These are phyloP conservation scores for Candida insectorum DNA, from an alignment of 805 yeast genomes.

Conservation along the genomic window DNA sequence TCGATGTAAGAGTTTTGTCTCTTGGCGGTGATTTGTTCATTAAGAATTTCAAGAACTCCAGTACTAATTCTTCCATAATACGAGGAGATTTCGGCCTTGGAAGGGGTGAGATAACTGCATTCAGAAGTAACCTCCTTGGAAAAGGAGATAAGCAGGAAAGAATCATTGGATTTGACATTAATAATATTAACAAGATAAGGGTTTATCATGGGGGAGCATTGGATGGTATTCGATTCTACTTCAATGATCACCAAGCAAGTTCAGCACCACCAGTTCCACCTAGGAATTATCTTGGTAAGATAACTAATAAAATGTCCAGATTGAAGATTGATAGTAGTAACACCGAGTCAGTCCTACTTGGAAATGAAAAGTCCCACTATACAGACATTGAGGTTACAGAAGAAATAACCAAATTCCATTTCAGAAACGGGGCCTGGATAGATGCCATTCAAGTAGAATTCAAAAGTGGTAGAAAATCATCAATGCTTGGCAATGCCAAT, in stretches of 20 bases:
- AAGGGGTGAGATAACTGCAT: constrained; percentile 35
- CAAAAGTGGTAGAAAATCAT: constrained; percentile 48
- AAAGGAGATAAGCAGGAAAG: constrained; percentile 17
- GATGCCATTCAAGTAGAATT: constrained; percentile 82
- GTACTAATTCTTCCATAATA: constrained; percentile 25
- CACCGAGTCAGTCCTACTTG: constrained; percentile 32
- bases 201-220: constrained; percentile 74
- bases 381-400: constrained; percentile 68
- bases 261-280: constrained; percentile 45
- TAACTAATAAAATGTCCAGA: constrained; percentile 6
- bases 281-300: constrained; percentile 20
- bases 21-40: constrained; percentile 62
- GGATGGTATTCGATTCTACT: constrained; percentile 71
- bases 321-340: not conserved
- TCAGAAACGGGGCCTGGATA: constrained; percentile 83
- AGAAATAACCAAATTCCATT: constrained; percentile 51
- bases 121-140: constrained; percentile 37
- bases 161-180: constrained; percentile 32
- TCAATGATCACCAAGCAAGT: not conserved
- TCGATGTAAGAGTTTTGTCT: constrained; percentile 52
- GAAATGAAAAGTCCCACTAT: constrained; percentile 50
- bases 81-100: constrained; percentile 41
- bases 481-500: constrained; percentile 60
- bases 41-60: constrained; percentile 41
- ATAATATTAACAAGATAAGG: constrained; percentile 48